These are phyloP conservation scores for Mycocentrospora acerina DNA, from an alignment of 2,329 filamentous ascomycete species.

Conservation along the genomic window DNA sequence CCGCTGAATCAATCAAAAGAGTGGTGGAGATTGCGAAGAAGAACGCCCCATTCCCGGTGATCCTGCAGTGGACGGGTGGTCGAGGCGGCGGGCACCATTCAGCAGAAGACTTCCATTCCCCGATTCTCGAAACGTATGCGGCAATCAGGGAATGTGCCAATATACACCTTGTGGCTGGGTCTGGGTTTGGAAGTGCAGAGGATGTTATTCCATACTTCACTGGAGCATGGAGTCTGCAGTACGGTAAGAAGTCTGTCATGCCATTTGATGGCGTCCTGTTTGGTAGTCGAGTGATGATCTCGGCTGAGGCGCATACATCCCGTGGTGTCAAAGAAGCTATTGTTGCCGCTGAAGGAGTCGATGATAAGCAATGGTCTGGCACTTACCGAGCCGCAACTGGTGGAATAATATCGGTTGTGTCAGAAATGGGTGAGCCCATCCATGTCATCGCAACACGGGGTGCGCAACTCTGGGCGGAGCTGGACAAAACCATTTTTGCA, in stretches of 20 bases:
- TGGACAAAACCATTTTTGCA: slow-evolving; percentile 89
- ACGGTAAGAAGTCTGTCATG: slow-evolving; percentile 88
- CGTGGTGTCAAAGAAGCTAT: slow-evolving; percentile 87
- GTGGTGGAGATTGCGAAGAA: slow-evolving; percentile 92
- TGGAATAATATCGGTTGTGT: slow-evolving; percentile 82
- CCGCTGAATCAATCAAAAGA: slow-evolving; percentile 80
- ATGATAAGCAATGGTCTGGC: slow-evolving; percentile 84
- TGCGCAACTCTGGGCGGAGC: slow-evolving; percentile 90
- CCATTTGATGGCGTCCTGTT: slow-evolving; percentile 91
- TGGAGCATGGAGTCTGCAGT: slow-evolving; percentile 82
- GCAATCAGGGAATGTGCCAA: slow-evolving; percentile 84
- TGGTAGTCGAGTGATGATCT: slow-evolving; percentile 91
- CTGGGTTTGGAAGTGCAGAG: slow-evolving; percentile 85
- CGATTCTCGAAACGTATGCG: slow-evolving; percentile 86
- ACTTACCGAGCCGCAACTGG: slow-evolving; percentile 67
- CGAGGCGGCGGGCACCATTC: slow-evolving; percentile 94
- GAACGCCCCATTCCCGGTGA: slow-evolving; percentile 90
- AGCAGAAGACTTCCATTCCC: slow-evolving; percentile 92
- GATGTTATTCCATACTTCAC: slow-evolving; percentile 93
- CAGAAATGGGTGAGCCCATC: slow-evolving; percentile 96
- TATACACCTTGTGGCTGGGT: slow-evolving; percentile 85
- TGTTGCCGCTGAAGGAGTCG: slow-evolving; percentile 78
- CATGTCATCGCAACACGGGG: slow-evolving; percentile 93
- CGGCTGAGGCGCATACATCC: slow-evolving; percentile 88
- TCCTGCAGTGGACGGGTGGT: slow-evolving; percentile 93